Base-by-base conservation (phyloP, 2,329 filamentous ascomycete species). In the Nemania serpens region DNA sequence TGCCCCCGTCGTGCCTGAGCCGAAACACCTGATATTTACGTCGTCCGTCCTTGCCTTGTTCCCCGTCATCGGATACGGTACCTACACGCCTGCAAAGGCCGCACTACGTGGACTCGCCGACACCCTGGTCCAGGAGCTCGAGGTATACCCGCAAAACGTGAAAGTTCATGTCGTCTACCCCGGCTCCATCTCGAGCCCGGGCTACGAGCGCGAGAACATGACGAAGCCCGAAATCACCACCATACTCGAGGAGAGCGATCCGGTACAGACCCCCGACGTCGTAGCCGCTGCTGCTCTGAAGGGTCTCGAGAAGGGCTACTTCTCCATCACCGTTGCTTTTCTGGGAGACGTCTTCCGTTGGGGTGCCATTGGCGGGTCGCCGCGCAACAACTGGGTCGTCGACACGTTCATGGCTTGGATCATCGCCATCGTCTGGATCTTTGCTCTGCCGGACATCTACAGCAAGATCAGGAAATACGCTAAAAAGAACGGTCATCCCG, bases 21-120 rank as follows among this genome's bases (percentile, higher is more conserved):
- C 88, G 10, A 85, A 89, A 56, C 94, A 98, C 76, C 82, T 99
- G 65, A 86, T 99, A 73, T 91, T 98, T 77, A 98, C 95, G 0
- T 88, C 88, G 15, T 95, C 90, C 20, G 84, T 89, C 5, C 78
- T 88, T 17, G 90, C 90, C 1, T 89, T 97, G 69, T 88, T 89
- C 69, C 85, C 91, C 12, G 75, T 97, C 36, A 85, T 88, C 12
- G 95, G 95, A 25, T 99, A 99, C 76, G 83, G 82, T 0, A 84
- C 91, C 0, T 99, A 99, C 76, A 84, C 88, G 0, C 91, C 94
- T 2, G 83, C 89, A 58, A 99, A 99, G 78, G 88, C 88, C 55
- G 95, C 95, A 1, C 81, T 99, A 67, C 88, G 92, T 59, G 89
- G 87, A 15, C 82, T 99, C 13, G 90, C 90, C 55, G 95, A 99